Percentiles rank a stretch among this genome's conserved stretches.
Evolutionary conservation across 1,139 yeast genomes (phyloP).

Genomic region (Zygoascus sp.): DNA sequence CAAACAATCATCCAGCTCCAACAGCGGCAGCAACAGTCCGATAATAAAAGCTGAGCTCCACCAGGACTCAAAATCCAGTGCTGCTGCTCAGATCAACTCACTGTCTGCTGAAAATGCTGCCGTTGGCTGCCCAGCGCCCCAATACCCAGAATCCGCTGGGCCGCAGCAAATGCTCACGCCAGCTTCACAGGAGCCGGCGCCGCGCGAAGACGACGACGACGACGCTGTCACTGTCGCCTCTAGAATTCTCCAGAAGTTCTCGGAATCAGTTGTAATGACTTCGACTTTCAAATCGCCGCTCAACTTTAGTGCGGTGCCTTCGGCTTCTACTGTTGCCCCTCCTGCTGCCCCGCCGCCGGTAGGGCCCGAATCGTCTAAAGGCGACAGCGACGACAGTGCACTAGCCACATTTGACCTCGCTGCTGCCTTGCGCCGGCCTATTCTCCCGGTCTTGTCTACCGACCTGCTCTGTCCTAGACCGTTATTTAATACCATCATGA

Average conservation of each 20-base stretch:
- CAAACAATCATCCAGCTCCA: neutral
- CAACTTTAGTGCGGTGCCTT: too few relatives aligned
- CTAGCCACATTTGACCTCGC: slow-evolving; percentile 5
- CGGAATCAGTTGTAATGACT: slow-evolving; percentile 9
- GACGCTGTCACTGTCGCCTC: slow-evolving; percentile 8
- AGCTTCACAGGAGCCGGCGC: neutral
- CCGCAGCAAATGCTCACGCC: neutral
- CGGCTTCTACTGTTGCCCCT: too few relatives aligned
- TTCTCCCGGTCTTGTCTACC: slow-evolving; percentile 2
- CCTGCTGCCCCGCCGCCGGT: too few relatives aligned
- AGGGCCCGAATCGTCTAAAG: too few relatives aligned
- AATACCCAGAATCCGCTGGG: neutral
- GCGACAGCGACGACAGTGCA: too few relatives aligned
- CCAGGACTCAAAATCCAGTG: too few relatives aligned
- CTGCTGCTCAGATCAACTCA: too few relatives aligned
- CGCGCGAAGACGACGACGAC: slow-evolving; percentile 7
- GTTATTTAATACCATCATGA: slow-evolving; percentile 10
- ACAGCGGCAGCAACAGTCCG: neutral
- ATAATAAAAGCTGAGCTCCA: neutral
- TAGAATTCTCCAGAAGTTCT: slow-evolving; percentile 8
- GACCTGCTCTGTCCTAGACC: slow-evolving; percentile 13
- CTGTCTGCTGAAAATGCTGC: too few relatives aligned
- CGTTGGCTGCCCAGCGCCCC: too few relatives aligned
- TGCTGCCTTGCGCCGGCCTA: neutral
- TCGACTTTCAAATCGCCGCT: slow-evolving; percentile 3